Percentiles rank a stretch among this genome's conserved stretches.
phyloP scores from a whole-genome alignment of 2,329 filamentous ascomycete species.

The Purpureocillium takamizusanense region DNA sequence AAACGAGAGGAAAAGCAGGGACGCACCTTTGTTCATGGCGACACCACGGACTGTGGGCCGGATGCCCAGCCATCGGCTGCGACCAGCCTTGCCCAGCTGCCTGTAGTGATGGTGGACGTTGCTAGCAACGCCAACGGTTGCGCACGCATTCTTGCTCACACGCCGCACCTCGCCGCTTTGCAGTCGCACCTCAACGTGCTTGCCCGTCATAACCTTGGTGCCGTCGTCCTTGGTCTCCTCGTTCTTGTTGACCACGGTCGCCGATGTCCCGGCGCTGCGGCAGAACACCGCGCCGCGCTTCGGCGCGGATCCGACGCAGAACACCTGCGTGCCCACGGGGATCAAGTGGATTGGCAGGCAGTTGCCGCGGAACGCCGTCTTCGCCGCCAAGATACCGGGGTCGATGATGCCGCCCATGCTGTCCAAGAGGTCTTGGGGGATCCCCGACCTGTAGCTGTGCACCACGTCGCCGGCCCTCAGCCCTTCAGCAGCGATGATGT shows the following conservation, averaged over 20 bases:
- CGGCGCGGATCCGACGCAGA: slow-evolving; percentile 72
- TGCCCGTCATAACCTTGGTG: slow-evolving; percentile 54
- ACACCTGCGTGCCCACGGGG: slow-evolving; percentile 86
- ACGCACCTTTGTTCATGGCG: slow-evolving; percentile 89
- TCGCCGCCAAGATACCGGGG: slow-evolving; percentile 90
- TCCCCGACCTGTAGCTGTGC: slow-evolving; percentile 84
- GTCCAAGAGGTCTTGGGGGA: slow-evolving; percentile 75
- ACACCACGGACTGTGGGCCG: slow-evolving; percentile 92
- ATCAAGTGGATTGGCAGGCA: slow-evolving; percentile 94
- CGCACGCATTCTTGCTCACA: slow-evolving; percentile 86
- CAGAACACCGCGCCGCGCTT: slow-evolving; percentile 81
- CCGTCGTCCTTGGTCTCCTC: slow-evolving; percentile 58
- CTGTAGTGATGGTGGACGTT: slow-evolving; percentile 86
- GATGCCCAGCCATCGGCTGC: slow-evolving; percentile 88
- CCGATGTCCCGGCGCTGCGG: slow-evolving; percentile 87
- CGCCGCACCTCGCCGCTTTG: slow-evolving; percentile 89
- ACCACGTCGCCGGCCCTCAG: slow-evolving; percentile 86
- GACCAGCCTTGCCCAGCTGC: slow-evolving; percentile 89
- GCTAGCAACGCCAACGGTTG: slow-evolving; percentile 88
- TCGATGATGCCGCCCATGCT: slow-evolving; percentile 91
- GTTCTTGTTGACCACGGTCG: slow-evolving; percentile 81
- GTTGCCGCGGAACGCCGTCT: slow-evolving; percentile 89
- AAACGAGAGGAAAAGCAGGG: background rate
- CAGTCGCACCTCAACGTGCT: slow-evolving; percentile 74
- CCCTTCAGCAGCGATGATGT: slow-evolving; percentile 92